Evolutionary conservation across 164 flowering plant genomes (phyloP).

Genomic region (Aristolochia californica): DNA sequence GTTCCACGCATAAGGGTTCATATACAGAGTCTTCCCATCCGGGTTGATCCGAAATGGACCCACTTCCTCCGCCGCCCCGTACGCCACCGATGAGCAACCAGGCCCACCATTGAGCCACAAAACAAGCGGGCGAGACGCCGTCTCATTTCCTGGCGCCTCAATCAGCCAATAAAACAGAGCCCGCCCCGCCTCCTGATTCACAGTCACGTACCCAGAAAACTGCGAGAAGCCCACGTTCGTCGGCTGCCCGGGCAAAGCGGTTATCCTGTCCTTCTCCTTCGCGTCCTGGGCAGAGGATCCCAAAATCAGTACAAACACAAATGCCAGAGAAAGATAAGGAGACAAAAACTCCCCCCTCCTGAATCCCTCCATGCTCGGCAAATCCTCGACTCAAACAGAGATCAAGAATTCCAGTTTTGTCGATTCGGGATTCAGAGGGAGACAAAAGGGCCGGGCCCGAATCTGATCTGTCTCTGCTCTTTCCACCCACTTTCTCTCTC

Average conservation of each 20-base stretch:
- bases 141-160: slow-evolving; percentile 54
- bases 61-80: slow-evolving; percentile 86
- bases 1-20: slow-evolving; percentile 84
- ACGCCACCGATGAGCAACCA: slow-evolving; percentile 92
- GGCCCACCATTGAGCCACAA: slow-evolving; percentile 99
- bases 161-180: slow-evolving; percentile 89
- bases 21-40: slow-evolving; percentile 66
- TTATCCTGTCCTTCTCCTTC: slow-evolving; percentile 48
- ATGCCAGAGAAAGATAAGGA: no score
- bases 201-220: slow-evolving; percentile 89
- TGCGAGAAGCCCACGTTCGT: slow-evolving; percentile 53
- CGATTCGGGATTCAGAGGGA: no score
- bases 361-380: no score
- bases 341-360: no score
- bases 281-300: neutral
- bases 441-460: no score
- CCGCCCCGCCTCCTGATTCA: slow-evolving; percentile 58
- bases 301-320: neutral
- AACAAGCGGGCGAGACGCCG: slow-evolving; percentile 61
- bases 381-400: no score
- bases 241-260: slow-evolving; percentile 74
- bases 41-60: slow-evolving; percentile 75
- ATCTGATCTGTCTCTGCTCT: no score
- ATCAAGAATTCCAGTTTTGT: no score
- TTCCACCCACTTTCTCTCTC: no score